Conservation (phyloP, 352 stramenopile genomes). For the Labyrinthula sp. region DNA sequence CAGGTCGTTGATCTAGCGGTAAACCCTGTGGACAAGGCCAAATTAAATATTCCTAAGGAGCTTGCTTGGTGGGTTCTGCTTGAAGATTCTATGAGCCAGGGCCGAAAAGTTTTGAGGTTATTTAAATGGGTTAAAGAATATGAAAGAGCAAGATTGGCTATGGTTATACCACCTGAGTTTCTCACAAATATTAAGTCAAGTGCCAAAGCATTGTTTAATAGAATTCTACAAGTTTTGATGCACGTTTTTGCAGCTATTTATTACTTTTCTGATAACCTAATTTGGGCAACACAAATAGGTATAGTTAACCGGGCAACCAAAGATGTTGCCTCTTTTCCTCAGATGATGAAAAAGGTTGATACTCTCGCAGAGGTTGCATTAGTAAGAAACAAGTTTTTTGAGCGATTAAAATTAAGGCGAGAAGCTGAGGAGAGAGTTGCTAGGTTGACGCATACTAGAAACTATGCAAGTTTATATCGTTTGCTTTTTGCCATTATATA, state of each 20-base stretch:
- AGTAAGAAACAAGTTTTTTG: not conserved
- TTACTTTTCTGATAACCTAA: constrained; percentile 25
- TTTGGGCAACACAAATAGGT: constrained; percentile 22
- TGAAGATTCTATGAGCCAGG: constrained; percentile 24
- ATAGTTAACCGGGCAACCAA: constrained; percentile 17
- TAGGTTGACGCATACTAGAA: constrained; percentile 22
- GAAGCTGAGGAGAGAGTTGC: constrained; percentile 8
- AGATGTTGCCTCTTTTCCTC: constrained; percentile 6
- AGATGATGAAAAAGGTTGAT: constrained; percentile 2
- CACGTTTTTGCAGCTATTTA: constrained; percentile 21
- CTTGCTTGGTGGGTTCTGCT: not conserved
- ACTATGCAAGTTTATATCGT: constrained; percentile 9
- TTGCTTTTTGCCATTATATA: constrained; percentile 21
- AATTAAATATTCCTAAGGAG: not conserved
- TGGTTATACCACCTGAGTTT: constrained; percentile 11
- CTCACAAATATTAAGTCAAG: constrained; percentile 2
- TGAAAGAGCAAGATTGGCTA: constrained; percentile 18
- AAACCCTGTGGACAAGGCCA: not conserved
- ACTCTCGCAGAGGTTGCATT: no score
- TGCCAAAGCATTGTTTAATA: constrained; percentile 1
- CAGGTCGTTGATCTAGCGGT: not conserved
- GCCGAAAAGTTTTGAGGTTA: constrained; percentile 24
- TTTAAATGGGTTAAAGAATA: constrained; percentile 28
- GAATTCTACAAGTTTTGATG: constrained; percentile 20
- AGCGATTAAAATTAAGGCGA: not conserved